Base-by-base conservation (phyloP, 2,329 filamentous ascomycete species). In the Neofusicoccum sp. region DNA sequence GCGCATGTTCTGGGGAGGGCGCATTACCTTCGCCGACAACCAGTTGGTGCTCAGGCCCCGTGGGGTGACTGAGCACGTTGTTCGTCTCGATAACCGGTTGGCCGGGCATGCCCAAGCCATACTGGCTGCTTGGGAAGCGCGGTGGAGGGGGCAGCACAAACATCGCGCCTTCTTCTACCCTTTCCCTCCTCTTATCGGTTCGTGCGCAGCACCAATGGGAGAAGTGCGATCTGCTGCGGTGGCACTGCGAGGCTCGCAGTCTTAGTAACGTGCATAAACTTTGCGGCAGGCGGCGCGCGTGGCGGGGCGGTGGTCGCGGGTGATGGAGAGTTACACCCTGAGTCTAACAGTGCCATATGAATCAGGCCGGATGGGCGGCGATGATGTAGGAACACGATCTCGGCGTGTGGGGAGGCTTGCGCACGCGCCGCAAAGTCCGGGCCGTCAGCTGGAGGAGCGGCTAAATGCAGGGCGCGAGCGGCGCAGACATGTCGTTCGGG, bases 11-110 rank as follows among this genome's bases (percentile, higher is more conserved):
- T 36, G 43, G 31, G 16, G 43, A 11, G 56, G 44, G 33, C 8
- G 33, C 70, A 73, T 67, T 79, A 91, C 93, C 95, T 87, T 99
- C 95, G 76, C 94, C 95, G 52, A 94, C 93, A 47, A 97, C 87
- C 69, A 99, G 89, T 74, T 96, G 91, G 77, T 92, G 92, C 70
- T 97, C 93, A 29, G 91, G 86, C 4, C 91, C 91, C 39, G 87
- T 87, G 29, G 92, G 94, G 71, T 91, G 90, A 63, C 86, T 87
- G 66, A 99, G 81, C 43, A 88, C 89, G 75, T 98, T 99, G 78
- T 95, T 96, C 61, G 94, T 97, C 83, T 99, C 95, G 72, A 97
- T 89, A 76, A 96, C 61, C n/a, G 61, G 52, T 45, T 63, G 61
- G 31, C 61, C 61, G 12, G 61, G 52, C 61, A 63, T 58, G 16